Evolutionary conservation across 805 yeast genomes (phyloP), one percentile per base, ranked within the genome.

Genomic region (Priceomyces carsonii): DNA sequence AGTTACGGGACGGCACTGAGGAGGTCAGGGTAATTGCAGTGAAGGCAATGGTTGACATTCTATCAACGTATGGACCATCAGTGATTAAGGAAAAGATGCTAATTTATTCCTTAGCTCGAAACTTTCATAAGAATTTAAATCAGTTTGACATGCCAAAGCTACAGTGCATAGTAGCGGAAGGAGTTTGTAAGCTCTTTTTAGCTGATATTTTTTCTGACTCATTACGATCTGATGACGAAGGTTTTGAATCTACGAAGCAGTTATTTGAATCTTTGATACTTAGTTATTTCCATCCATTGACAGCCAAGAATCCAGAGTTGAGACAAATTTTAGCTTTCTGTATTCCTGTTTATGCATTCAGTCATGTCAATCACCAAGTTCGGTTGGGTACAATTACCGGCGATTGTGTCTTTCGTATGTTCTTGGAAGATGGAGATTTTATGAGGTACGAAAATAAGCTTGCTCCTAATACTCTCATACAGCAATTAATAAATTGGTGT

Each of bases 311-410:
- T 47, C 82, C 77, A 38, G 76, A 80, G 10, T 65, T 90, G 42
- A 69, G 80, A 31, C 97, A 90, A 57, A 85, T 85, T 0, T 73
- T 90, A 40, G 78, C 93, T 7, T 90, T 86, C 51, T 89, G 95
- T 55, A 69, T 90, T 12, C 96, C 97, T 0, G 95, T 85, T 0
- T 88, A 85, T 55, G 80, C 93, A 24, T 84, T 79, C 51, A 84
- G 95, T 21, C 89, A 82, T 48, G 65, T 69, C 0, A 63, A 63
- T 12, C 95, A 89, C 54, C 96, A 87, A 55, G 73, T 70, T 32
- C 69, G 80, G 40, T 61, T 89, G 50, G 72, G 80, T 5, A 61
- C 76, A 20, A 72, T 85, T 18, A 80, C 83, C 19, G 77, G 81
- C 3, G 91, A 84, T 58, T 77, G 85, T 3, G 59, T 85, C 25